Evolutionary conservation across 1,284 basidiomycete species (phyloP).

Genomic region (Malassezia caprae): DNA sequence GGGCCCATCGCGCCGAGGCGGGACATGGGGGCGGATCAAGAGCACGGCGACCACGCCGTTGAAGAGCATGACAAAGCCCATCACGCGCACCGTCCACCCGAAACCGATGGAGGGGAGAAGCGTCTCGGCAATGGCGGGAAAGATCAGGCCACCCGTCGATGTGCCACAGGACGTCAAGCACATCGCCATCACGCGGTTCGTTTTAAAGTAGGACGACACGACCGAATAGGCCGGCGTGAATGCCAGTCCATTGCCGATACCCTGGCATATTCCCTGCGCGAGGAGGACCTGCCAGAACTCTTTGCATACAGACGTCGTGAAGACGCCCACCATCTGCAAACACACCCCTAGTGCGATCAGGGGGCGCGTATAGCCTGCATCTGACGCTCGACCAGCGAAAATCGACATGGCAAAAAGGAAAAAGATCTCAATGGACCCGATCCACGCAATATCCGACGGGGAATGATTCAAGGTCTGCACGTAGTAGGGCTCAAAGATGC

Average conservation of each 20-base stretch:
- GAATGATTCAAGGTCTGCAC: background rate
- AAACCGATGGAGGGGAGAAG: background rate
- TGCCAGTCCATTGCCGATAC: conserved; percentile 1
- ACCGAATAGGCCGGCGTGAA: background rate
- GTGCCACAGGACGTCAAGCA: background rate
- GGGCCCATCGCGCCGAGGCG: background rate
- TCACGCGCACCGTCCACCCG: conserved; percentile 8
- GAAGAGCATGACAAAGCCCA: conserved; percentile 6
- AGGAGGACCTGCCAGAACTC: conserved; percentile 13
- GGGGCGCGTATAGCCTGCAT: conserved; percentile 3
- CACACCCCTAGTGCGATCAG: background rate
- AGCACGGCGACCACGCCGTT: background rate
- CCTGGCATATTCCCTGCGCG: conserved; percentile 12
- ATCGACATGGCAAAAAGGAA: background rate
- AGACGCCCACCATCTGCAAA: conserved; percentile 10
- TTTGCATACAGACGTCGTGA: conserved; percentile 10
- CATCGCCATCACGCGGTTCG: background rate
- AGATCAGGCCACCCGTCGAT: conserved; percentile 10
- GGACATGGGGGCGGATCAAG: conserved; percentile 1
- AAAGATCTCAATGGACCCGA: conserved; percentile 1
- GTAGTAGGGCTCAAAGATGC: conserved; percentile 6
- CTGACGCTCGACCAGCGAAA: background rate
- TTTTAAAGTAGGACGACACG: conserved; percentile 1
- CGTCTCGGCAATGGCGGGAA: conserved; percentile 2
- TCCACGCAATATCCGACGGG: background rate